Percentiles rank a stretch among this genome's conserved stretches.
Conservation (phyloP, 176 grass and related monocot genomes). For the Neostapfia colusana region DNA sequence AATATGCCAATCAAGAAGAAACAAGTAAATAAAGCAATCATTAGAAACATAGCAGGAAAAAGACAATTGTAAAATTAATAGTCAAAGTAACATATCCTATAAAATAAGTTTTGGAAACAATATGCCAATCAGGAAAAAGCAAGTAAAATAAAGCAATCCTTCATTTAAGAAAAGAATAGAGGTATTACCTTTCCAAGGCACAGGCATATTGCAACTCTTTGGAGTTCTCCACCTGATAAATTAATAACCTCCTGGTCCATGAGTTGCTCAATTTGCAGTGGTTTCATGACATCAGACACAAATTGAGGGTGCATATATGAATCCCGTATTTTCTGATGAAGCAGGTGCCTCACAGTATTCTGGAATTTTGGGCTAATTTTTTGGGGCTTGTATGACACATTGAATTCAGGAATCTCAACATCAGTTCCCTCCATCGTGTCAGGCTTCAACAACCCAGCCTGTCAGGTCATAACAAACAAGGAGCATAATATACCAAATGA, state of each 20-base stretch:
- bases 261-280: slow-evolving; percentile 89
- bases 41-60: too few relatives aligned
- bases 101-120: not conserved
- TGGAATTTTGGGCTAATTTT: slow-evolving; percentile 85
- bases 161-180: not conserved
- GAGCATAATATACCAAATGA: not conserved
- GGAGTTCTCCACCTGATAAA: slow-evolving; percentile 97
- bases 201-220: slow-evolving; percentile 88
- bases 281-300: slow-evolving; percentile 94
- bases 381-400: slow-evolving; percentile 95
- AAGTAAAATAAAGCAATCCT: not conserved
- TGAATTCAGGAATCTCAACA: slow-evolving; percentile 93
- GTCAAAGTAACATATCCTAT: not conserved
- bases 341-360: slow-evolving; percentile 71
- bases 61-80: too few relatives aligned
- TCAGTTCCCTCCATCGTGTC: slow-evolving; percentile 71
- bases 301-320: slow-evolving; percentile 92
- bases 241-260: slow-evolving; percentile 92
- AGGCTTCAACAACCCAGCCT: slow-evolving; percentile 80
- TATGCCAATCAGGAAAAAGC: not conserved
- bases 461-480: slow-evolving; percentile 34
- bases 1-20: not conserved
- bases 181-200: slow-evolving; percentile 88
- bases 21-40: not conserved
- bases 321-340: slow-evolving; percentile 82